Evolutionary conservation across 169 alveolate genomes (phyloP).

Genomic region (Cryptosporidium viatorum): DNA sequence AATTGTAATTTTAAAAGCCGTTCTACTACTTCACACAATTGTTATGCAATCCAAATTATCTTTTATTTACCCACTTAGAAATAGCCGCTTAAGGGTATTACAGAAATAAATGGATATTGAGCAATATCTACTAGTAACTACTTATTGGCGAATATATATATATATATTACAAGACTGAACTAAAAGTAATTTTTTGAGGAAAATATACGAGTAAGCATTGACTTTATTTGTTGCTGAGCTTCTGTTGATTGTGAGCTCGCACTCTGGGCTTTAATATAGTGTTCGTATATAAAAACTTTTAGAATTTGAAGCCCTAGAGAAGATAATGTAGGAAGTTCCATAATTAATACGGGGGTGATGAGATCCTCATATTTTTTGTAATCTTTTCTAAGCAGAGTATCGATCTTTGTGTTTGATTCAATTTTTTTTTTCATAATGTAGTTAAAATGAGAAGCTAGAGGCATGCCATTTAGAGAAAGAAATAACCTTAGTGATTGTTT

Average conservation of each 20-base stretch:
- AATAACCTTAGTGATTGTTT: slow-evolving; percentile 29
- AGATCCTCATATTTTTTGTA: slow-evolving; percentile 7
- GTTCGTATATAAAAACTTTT: background rate
- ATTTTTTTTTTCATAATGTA: background rate
- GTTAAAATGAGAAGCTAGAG: slow-evolving; percentile 22
- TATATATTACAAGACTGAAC: background rate
- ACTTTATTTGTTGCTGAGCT: slow-evolving; percentile 14
- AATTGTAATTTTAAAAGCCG: background rate
- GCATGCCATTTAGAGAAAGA: slow-evolving; percentile 47
- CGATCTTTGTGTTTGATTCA: background rate
- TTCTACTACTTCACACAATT: slow-evolving; percentile 4
- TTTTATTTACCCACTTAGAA: slow-evolving; percentile 29
- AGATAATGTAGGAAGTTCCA: slow-evolving; percentile 41
- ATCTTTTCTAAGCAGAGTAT: background rate
- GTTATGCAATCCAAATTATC: slow-evolving; percentile 43
- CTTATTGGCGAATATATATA: background rate
- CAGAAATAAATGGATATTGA: slow-evolving; percentile 2
- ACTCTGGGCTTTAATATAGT: background rate
- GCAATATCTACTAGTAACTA: background rate
- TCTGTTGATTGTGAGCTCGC: background rate
- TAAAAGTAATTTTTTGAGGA: slow-evolving; percentile 6
- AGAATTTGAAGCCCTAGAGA: slow-evolving; percentile 50
- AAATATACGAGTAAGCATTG: background rate
- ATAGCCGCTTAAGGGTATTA: slow-evolving; percentile 51
- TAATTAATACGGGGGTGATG: slow-evolving; percentile 1